phyloP scores from a whole-genome alignment of 2,329 filamentous ascomycete species.

The Dactylellina leptospora region DNA sequence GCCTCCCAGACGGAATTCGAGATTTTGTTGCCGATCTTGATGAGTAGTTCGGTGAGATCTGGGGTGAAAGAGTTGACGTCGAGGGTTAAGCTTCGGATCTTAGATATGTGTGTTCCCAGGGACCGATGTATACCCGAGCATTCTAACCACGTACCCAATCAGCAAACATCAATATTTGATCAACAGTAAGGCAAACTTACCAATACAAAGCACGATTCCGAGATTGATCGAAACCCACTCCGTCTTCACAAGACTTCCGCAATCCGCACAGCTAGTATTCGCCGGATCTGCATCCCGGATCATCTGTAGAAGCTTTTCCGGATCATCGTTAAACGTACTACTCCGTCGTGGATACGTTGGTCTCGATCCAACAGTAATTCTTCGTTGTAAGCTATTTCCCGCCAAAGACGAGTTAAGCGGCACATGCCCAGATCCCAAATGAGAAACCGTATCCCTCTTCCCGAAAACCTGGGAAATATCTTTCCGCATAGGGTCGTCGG shows the following conservation, averaged over 20 bases:
- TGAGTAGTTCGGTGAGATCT: conserved; percentile 92
- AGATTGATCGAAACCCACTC: conserved; percentile 99
- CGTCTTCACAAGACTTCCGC: conserved; percentile 87
- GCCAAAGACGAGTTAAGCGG: conserved; percentile 55
- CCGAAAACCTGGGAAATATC: conserved; percentile 52
- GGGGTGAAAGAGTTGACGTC: conserved; percentile 96
- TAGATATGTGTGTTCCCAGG: conserved; percentile 95
- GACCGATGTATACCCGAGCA: conserved; percentile 97
- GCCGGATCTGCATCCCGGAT: conserved; percentile 90
- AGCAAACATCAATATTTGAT: conserved; percentile 1
- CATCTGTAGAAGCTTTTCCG: conserved; percentile 84
- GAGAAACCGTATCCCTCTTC: conserved; percentile 61
- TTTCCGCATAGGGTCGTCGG: conserved; percentile 45
- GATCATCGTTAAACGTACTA: conserved; percentile 79
- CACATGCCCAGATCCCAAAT: conserved; percentile 57
- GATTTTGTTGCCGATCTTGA: conserved; percentile 90
- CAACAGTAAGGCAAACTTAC: no score
- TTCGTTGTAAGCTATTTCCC: conserved; percentile 75
- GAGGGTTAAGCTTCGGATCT: conserved; percentile 91
- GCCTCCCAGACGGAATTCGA: conserved; percentile 98
- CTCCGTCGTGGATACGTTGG: conserved; percentile 76
- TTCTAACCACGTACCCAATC: conserved; percentile 63
- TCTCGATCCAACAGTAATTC: conserved; percentile 89
- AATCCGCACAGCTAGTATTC: conserved; percentile 94
- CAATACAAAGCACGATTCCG: conserved; percentile 83